phyloP scores from a whole-genome alignment of 2,329 filamentous ascomycete genomes.

The Fonsecaea multimorphosa region DNA sequence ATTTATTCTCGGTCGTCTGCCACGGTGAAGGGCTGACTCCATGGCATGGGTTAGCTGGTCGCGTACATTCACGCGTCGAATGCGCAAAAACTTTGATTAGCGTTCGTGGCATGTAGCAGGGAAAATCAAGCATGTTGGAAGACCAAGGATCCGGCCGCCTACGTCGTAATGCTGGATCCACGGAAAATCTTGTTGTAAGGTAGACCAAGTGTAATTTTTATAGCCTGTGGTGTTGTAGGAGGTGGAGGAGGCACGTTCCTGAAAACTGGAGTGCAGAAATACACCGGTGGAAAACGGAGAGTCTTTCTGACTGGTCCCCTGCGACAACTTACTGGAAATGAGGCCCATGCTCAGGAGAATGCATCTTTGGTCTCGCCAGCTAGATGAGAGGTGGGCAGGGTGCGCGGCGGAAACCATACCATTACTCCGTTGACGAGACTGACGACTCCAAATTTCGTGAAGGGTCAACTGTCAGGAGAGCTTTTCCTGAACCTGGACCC shows the following conservation, averaged over 20 bases:
- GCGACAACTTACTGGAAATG: not conserved
- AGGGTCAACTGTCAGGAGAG: conserved; percentile 20
- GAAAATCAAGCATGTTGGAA: not conserved
- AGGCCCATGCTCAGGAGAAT: not conserved
- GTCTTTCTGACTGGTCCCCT: not conserved
- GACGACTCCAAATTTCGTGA: conserved; percentile 38
- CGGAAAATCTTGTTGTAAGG: not conserved
- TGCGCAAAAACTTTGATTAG: no score
- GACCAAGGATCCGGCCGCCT: not conserved
- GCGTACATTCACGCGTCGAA: not conserved
- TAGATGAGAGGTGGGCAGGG: not conserved
- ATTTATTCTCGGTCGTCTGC: not conserved
- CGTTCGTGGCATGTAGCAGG: not conserved
- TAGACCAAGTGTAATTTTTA: not conserved
- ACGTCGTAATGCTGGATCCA: not conserved
- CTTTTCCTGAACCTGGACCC: conserved; percentile 17
- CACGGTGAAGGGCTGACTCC: not conserved
- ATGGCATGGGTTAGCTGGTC: not conserved
- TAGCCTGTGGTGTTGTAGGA: not conserved
- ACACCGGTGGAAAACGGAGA: not conserved
- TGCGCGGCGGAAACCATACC: conserved; percentile 30
- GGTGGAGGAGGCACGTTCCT: not conserved
- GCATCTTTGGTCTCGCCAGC: not conserved
- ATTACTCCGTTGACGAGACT: conserved; percentile 23
- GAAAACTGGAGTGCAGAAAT: not conserved